These are phyloP conservation scores for Geranium rotundifolium DNA, from an alignment of 345 rosid species.

Conservation along the genomic window DNA sequence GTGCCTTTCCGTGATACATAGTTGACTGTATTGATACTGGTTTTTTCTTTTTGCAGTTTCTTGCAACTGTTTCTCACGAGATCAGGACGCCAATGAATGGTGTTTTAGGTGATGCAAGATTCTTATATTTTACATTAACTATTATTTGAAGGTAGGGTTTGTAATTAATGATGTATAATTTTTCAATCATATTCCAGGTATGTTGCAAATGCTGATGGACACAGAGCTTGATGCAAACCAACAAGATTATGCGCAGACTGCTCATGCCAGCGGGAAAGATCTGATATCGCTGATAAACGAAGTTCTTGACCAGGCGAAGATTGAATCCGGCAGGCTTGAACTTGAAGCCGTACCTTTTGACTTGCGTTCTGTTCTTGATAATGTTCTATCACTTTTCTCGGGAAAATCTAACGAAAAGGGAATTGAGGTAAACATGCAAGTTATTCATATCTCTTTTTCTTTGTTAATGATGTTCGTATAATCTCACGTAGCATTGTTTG, in stretches of 20 bases:
- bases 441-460: background rate
- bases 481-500: conserved; percentile 13
- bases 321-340: conserved; percentile 94
- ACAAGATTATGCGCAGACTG: conserved; percentile 75
- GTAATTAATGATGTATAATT: background rate
- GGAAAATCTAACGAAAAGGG: conserved; percentile 60
- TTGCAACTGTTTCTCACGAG: conserved; percentile 97
- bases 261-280: conserved; percentile 79
- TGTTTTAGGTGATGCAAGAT: conserved; percentile 45
- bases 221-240: conserved; percentile 71
- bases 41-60: conserved; percentile 47
- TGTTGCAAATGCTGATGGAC: conserved; percentile 90
- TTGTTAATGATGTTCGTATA: conserved; percentile 5
- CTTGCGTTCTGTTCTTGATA: conserved; percentile 60
- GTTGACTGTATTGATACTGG: background rate
- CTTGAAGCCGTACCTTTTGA: conserved; percentile 81
- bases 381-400: conserved; percentile 59
- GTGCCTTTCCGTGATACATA: too few species aligned
- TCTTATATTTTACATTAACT: background rate
- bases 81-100: conserved; percentile 97
- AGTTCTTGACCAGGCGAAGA: conserved; percentile 97
- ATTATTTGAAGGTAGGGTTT: background rate
- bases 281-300: conserved; percentile 71
- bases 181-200: conserved; percentile 40
- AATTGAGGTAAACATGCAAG: conserved; percentile 50